These are phyloP conservation scores for Penicillium sp. DNA, from an alignment of 2,329 filamentous ascomycete species.

Conservation along the genomic window DNA sequence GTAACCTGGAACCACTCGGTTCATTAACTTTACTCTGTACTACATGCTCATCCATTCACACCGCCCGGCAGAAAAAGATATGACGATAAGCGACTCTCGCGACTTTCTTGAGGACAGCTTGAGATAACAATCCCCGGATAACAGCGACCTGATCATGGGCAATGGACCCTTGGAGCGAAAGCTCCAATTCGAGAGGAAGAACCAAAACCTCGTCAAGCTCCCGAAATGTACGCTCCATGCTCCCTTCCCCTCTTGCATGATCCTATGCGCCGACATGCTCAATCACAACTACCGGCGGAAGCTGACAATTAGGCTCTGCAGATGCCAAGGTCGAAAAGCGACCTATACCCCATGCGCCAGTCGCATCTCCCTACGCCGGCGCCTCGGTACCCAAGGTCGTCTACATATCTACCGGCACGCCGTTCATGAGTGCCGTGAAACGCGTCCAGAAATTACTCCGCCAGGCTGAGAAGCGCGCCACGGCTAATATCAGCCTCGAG, in stretches of 20 bases:
- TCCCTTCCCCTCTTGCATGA: not conserved
- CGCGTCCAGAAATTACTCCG: conserved; percentile 58
- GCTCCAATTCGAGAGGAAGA: conserved; percentile 44
- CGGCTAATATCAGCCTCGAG: conserved; percentile 43
- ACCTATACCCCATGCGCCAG: conserved; percentile 58
- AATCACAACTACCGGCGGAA: conserved; percentile 1
- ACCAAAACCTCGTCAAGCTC: conserved; percentile 37
- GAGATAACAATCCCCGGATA: not conserved
- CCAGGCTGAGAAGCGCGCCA: conserved; percentile 54
- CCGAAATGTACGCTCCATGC: conserved; percentile 35
- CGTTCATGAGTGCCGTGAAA: conserved; percentile 62
- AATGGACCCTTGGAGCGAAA: conserved; percentile 27
- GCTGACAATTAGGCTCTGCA: conserved; percentile 22
- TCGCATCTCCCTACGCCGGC: conserved; percentile 56
- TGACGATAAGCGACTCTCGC: not conserved
- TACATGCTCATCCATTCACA: not conserved
- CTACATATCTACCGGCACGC: conserved; percentile 57
- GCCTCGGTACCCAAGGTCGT: conserved; percentile 54
- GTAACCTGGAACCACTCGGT: no score
- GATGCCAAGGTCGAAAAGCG: conserved; percentile 56
- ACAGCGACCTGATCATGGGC: conserved; percentile 15
- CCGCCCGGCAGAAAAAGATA: conserved; percentile 4
- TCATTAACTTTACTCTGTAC: no score
- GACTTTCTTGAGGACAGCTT: not conserved
- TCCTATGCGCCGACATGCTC: not conserved